phyloP scores from a whole-genome alignment of 202 grass and related monocot genomes.

The Panicum hallii region DNA sequence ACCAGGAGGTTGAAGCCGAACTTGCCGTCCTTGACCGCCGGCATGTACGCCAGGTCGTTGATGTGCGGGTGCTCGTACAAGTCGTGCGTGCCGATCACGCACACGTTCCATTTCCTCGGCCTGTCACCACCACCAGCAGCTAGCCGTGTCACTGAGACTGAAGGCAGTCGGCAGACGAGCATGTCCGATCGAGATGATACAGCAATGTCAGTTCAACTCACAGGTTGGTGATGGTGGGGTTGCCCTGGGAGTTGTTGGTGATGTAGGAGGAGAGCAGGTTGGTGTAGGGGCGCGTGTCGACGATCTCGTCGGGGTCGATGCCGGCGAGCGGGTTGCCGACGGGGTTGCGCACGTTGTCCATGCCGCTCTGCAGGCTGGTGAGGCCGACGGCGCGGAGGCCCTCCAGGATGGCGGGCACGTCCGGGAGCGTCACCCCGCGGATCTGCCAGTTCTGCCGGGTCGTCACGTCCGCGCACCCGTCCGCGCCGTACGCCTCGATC shows the following conservation, averaged over 20 bases:
- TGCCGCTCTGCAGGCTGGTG: slow-evolving; percentile 97
- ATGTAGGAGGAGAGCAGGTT: slow-evolving; percentile 86
- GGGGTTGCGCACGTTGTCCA: slow-evolving; percentile 97
- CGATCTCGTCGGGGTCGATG: slow-evolving; percentile 89
- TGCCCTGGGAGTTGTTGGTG: slow-evolving; percentile 78
- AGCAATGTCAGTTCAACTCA: not conserved
- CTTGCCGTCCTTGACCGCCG: slow-evolving; percentile 70
- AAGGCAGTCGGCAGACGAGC: too few species aligned
- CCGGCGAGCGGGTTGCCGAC: slow-evolving; percentile 97
- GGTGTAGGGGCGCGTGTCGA: slow-evolving; percentile 92
- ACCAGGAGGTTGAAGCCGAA: slow-evolving; percentile 92
- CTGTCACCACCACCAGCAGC: slow-evolving; percentile 33
- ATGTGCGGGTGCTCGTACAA: slow-evolving; percentile 94
- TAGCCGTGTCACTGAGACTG: not conserved
- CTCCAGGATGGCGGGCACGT: slow-evolving; percentile 80
- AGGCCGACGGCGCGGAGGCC: slow-evolving; percentile 82
- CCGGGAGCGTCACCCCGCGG: slow-evolving; percentile 85
- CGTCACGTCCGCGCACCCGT: slow-evolving; percentile 93
- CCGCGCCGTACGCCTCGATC: slow-evolving; percentile 76
- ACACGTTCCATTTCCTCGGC: slow-evolving; percentile 96
- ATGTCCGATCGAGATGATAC: too few species aligned
- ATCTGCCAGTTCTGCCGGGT: slow-evolving; percentile 99
- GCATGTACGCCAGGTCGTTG: slow-evolving; percentile 89
- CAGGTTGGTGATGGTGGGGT: slow-evolving; percentile 80
- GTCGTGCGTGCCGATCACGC: slow-evolving; percentile 79